Evolutionary conservation across 208 protist genomes (phyloP).

Genomic region (Dictyostelium gargantuum): DNA sequence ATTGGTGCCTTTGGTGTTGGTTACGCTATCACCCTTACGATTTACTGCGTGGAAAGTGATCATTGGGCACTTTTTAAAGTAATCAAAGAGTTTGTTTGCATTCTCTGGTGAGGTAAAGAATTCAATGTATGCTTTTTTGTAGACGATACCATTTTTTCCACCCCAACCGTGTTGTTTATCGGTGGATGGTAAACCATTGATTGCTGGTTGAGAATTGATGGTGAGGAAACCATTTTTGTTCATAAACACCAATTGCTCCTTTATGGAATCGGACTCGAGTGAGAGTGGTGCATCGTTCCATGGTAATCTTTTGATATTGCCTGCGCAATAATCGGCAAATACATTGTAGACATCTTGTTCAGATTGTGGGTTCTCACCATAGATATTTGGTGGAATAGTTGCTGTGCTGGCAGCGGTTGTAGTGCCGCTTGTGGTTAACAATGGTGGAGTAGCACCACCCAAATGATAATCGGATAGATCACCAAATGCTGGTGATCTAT

Average conservation of each 20-base stretch:
- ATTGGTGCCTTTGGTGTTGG: conserved; percentile 69
- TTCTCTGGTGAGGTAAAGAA: conserved; percentile 84
- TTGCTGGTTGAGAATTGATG: conserved; percentile 92
- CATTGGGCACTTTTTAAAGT: conserved; percentile 74
- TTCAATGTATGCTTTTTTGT: conserved; percentile 90
- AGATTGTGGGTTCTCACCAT: conserved; percentile 29
- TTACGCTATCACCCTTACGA: conserved; percentile 56
- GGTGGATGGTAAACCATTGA: conserved; percentile 89
- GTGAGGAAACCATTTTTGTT: conserved; percentile 92
- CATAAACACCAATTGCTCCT: conserved; percentile 84
- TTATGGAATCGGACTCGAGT: conserved; percentile 84
- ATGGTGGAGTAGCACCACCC: not conserved
- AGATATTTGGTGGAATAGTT: conserved; percentile 22
- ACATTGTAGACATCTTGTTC: conserved; percentile 72
- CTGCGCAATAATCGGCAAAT: conserved; percentile 85
- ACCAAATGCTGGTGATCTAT: conserved; percentile 83
- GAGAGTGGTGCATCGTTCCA: conserved; percentile 86
- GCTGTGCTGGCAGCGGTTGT: not conserved
- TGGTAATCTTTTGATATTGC: conserved; percentile 77
- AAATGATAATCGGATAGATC: conserved; percentile 88
- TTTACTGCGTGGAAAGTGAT: conserved; percentile 84
- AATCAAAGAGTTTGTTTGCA: conserved; percentile 49
- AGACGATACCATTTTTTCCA: conserved; percentile 83
- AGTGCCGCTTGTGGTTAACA: not conserved
- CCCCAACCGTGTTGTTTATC: conserved; percentile 88